Base-by-base conservation (phyloP, 2,329 filamentous ascomycete species). In the Sporothrix luriei region DNA sequence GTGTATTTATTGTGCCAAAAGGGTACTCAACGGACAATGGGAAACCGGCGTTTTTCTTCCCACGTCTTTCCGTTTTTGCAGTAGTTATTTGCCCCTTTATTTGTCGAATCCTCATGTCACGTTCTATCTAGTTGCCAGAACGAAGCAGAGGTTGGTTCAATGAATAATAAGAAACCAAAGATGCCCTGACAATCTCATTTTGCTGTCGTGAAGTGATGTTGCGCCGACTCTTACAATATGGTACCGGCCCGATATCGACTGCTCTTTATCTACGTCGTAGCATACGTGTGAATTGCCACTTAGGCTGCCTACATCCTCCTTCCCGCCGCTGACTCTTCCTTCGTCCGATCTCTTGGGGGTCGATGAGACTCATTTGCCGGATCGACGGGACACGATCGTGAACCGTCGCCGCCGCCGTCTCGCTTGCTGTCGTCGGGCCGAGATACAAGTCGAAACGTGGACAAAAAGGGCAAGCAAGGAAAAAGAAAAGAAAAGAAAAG, bases 31-130 rank as follows among this genome's bases (percentile, higher is more conserved):
- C 11, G 62, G 46, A 26, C 43, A 49, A 51, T 65, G 43, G 62
- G 62, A 33, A 51, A 33, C 24, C n/a, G 62, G 62, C 46, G 62
- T 51, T 65, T 38, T 40, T 64, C 61, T 49, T 64, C 43, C 61
- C 43, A 64, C 46, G 24, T 65, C 11, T 65, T 65, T 65, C 24
- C 26, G 21, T 51, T 65, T n/a, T 26, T 51, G 16, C 7, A n/a
- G 19, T 51, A 3, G 11, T 21, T 26, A 29, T 38, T 48, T 26
- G 10, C 29, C 9, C 19, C 5, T 29, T 46, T 5, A 14, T 48
- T 26, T 19, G 19, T 48, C 9, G 11, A 33, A 33, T 33, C 52
- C 52, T 26, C 7, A 7, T 38, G 10, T 49, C 48, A 2, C 14
- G 6, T 49, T 49, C 48, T 49, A 2, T 19, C 19, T 21, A 9